phyloP scores from a whole-genome alignment of 768 basidiomycete genomes.

The Amanita rubescens region DNA sequence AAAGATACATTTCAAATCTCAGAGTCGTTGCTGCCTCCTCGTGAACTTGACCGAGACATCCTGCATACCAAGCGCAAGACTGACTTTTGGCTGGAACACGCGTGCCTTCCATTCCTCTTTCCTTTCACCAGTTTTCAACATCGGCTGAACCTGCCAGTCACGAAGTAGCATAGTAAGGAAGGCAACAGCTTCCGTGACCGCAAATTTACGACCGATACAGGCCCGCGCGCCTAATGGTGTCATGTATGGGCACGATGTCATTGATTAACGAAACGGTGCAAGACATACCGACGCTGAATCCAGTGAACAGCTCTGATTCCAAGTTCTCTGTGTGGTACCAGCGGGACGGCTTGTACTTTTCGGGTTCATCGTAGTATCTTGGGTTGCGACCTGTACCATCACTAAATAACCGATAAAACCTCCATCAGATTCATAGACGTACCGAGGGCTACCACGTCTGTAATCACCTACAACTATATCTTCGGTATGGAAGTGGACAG shows the following conservation, averaged over 20 bases:
- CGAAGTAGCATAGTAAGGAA: constrained; percentile 32
- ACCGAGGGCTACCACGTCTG: constrained; percentile 47
- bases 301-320: constrained; percentile 38
- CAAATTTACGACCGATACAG: constrained; percentile 10
- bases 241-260: no score
- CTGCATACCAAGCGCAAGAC: constrained; percentile 17
- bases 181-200: constrained; percentile 27
- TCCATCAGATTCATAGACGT: constrained; percentile 15
- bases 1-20: not conserved
- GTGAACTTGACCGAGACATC: constrained; percentile 15
- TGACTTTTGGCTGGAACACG: constrained; percentile 16
- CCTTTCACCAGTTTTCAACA: constrained; percentile 21
- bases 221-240: no score
- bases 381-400: constrained; percentile 37
- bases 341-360: constrained; percentile 41
- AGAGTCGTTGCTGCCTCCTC: not conserved
- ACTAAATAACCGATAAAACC: not conserved
- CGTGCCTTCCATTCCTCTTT: constrained; percentile 17
- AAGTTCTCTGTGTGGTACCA: constrained; percentile 34
- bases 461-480: constrained; percentile 22
- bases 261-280: not conserved
- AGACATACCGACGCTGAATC: constrained; percentile 36
- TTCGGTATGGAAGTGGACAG: not conserved
- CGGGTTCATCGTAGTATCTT: constrained; percentile 39
- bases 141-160: constrained; percentile 34